Evolutionary conservation across 2,329 filamentous ascomycete species (phyloP).

Genomic region (Paecilomyces niveus): DNA sequence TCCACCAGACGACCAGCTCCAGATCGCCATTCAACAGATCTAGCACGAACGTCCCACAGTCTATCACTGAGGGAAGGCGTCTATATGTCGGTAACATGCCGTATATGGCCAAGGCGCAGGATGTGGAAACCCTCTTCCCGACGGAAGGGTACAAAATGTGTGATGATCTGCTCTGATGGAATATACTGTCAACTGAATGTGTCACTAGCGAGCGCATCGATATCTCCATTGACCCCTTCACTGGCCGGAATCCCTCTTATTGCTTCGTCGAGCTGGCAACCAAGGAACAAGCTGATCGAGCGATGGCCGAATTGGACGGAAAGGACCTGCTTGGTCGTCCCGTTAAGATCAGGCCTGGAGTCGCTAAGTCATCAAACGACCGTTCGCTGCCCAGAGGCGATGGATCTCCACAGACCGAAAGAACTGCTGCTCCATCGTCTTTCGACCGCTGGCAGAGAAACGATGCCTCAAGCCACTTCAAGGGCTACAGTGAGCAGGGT

Average conservation of each 20-base stretch:
- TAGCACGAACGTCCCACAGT: constrained; percentile 25
- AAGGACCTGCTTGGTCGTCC: constrained; percentile 50
- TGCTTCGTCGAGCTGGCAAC: constrained; percentile 64
- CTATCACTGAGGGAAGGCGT: constrained; percentile 35
- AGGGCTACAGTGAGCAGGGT: constrained; percentile 28
- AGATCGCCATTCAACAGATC: constrained; percentile 23
- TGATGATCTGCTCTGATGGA: constrained; percentile 6
- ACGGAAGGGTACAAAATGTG: constrained; percentile 30
- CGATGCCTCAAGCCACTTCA: constrained; percentile 29
- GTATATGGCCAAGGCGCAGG: constrained; percentile 46
- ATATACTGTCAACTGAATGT: constrained; percentile 5
- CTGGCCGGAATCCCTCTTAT: constrained; percentile 63
- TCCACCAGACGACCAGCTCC: constrained; percentile 20
- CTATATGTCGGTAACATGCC: constrained; percentile 51
- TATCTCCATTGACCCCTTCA: constrained; percentile 63
- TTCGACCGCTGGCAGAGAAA: constrained; percentile 39
- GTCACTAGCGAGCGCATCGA: constrained; percentile 50
- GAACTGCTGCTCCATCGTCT: constrained; percentile 13
- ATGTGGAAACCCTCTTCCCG: constrained; percentile 44
- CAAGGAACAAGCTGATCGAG: constrained; percentile 50
- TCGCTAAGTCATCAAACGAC: constrained; percentile 43
- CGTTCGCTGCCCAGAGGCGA: constrained; percentile 12
- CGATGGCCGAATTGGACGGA: constrained; percentile 52
- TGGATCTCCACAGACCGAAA: constrained; percentile 14
- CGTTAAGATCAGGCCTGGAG: constrained; percentile 59